Evolutionary conservation across 331 rosid species (phyloP).

Genomic region (Saraca asoca): DNA sequence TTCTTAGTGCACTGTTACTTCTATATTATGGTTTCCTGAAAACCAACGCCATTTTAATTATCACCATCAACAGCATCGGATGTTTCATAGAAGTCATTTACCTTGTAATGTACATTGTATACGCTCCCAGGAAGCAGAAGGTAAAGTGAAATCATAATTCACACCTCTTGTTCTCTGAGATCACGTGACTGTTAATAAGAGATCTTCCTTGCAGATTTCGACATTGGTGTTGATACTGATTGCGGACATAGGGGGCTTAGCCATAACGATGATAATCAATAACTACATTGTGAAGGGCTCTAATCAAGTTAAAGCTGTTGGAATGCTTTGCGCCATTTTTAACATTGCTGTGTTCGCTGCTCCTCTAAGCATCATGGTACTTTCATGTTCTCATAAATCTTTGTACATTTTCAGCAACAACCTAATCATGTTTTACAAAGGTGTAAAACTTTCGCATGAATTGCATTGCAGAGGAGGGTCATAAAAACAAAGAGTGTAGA

Average conservation of each 20-base stretch:
- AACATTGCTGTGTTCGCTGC: conserved; percentile 74
- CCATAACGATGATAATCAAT: conserved; percentile 40
- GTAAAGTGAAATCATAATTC: conserved; percentile 26
- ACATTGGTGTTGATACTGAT: conserved; percentile 45
- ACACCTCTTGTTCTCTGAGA: too few species aligned
- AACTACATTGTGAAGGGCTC: conserved; percentile 34
- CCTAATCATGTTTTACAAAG: background rate
- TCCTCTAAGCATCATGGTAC: conserved; percentile 73
- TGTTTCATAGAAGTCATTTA: conserved; percentile 51
- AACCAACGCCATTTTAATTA: conserved; percentile 51
- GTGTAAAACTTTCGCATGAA: background rate
- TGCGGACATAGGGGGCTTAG: conserved; percentile 39
- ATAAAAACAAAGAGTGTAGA: conserved; percentile 65
- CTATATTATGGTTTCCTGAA: conserved; percentile 65
- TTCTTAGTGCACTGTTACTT: conserved; percentile 61
- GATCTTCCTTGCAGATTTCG: conserved; percentile 40
- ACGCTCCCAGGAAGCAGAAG: conserved; percentile 56
- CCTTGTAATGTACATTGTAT: conserved; percentile 42
- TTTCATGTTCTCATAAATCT: background rate
- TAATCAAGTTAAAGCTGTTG: conserved; percentile 44
- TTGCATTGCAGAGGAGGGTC: conserved; percentile 62
- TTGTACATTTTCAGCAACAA: too few species aligned
- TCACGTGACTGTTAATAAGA: too few species aligned
- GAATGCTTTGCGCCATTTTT: conserved; percentile 60
- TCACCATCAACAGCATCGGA: conserved; percentile 64